Evolutionary conservation across 176 grass and related monocot genomes (phyloP).

Genomic region (Alloteropsis semialata): DNA sequence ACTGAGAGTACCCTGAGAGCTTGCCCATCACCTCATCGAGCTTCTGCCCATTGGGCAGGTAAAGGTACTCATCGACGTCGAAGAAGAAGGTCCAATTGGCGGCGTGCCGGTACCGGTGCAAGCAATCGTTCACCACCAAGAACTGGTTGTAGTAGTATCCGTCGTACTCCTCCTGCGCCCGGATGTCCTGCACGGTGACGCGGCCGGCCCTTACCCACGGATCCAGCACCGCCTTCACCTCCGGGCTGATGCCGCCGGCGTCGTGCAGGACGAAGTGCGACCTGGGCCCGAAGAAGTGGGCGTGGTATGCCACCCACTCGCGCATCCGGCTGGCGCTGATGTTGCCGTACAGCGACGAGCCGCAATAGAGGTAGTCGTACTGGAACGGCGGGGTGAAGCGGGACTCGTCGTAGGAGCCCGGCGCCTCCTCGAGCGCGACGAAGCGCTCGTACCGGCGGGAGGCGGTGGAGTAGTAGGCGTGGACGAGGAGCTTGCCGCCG

Average conservation of each 20-base stretch:
- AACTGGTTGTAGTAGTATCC: slow-evolving; percentile 97
- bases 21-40: slow-evolving; percentile 51
- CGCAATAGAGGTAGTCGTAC: slow-evolving; percentile 93
- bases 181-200: slow-evolving; percentile 78
- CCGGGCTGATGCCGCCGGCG: slow-evolving; percentile 56
- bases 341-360: slow-evolving; percentile 81
- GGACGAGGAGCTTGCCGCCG: slow-evolving; percentile 78
- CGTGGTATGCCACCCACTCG: slow-evolving; percentile 85
- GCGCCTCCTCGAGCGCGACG: slow-evolving; percentile 64
- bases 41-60: slow-evolving; percentile 51
- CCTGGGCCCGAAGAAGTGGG: slow-evolving; percentile 72
- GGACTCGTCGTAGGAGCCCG: slow-evolving; percentile 63
- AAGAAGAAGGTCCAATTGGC: slow-evolving; percentile 99
- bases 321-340: slow-evolving; percentile 67
- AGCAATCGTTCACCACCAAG: slow-evolving; percentile 87
- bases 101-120: slow-evolving; percentile 65
- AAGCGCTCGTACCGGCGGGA: slow-evolving; percentile 77
- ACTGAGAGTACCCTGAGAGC: slow-evolving; percentile 63
- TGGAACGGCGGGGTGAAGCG: slow-evolving; percentile 57
- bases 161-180: slow-evolving; percentile 71
- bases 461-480: slow-evolving; percentile 81
- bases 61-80: slow-evolving; percentile 88
- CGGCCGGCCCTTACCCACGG: slow-evolving; percentile 74
- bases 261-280: slow-evolving; percentile 93
- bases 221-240: slow-evolving; percentile 62